Evolutionary conservation across 2,329 filamentous ascomycete species (phyloP).

Genomic region (Fusarium liriodendri): DNA sequence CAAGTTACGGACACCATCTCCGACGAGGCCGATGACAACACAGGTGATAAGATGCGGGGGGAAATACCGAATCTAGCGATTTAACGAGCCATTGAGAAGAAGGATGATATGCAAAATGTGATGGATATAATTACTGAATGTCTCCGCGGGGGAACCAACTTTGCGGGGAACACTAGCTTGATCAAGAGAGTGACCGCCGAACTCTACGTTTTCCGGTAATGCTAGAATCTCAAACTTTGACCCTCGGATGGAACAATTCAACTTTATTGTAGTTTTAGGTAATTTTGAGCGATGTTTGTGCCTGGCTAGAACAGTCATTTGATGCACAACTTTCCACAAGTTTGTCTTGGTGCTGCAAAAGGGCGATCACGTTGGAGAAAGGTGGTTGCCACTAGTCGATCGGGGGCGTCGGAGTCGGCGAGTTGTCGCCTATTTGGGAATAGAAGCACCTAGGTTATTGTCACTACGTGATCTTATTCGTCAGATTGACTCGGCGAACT

Average conservation of each 20-base stretch:
- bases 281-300: not conserved
- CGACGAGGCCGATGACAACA: not conserved
- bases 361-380: not conserved
- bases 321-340: not conserved
- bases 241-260: not conserved
- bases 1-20: not conserved
- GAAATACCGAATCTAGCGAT: not conserved
- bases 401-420: not conserved
- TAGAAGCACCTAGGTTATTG: not conserved
- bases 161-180: not conserved
- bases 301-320: not conserved
- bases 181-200: not conserved
- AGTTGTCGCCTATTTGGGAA: not conserved
- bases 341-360: not conserved
- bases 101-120: not conserved
- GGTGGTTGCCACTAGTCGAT: not conserved
- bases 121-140: not conserved
- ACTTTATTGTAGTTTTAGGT: not conserved
- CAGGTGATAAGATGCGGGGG: not conserved
- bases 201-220: not conserved
- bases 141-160: not conserved
- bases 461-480: not conserved
- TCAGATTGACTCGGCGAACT: not conserved
- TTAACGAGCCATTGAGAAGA: not conserved
- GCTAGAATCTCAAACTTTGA: not conserved